phyloP scores from a whole-genome alignment of 2,329 filamentous ascomycete species.

The Talaromyces sp. region DNA sequence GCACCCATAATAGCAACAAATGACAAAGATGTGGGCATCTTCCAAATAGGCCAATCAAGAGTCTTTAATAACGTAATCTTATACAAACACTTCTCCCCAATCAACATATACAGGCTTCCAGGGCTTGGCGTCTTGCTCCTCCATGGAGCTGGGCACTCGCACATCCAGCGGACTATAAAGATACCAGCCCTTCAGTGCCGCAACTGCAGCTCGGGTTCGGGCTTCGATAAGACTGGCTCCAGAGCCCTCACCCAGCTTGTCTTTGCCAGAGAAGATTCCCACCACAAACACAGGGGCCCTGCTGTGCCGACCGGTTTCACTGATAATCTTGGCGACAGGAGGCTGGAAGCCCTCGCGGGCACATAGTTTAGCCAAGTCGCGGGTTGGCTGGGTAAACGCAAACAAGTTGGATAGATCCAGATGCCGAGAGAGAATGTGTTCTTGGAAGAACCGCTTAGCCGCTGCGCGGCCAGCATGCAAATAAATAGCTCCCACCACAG shows the following conservation, averaged over 20 bases:
- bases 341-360: slow-evolving; percentile 81
- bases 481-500: slow-evolving; percentile 79
- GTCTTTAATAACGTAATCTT: slow-evolving; percentile 15
- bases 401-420: slow-evolving; percentile 75
- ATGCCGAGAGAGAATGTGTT: slow-evolving; percentile 76
- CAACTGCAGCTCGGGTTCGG: slow-evolving; percentile 72
- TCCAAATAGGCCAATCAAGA: slow-evolving; percentile 11
- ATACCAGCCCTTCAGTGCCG: slow-evolving; percentile 90
- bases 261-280: slow-evolving; percentile 83
- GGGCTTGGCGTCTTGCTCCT: slow-evolving; percentile 54
- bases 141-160: slow-evolving; percentile 64
- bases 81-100: slow-evolving; percentile 62
- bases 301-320: slow-evolving; percentile 81
- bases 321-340: slow-evolving; percentile 80
- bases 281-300: slow-evolving; percentile 88
- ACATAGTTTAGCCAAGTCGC: slow-evolving; percentile 78
- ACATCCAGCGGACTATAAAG: slow-evolving; percentile 75
- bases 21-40: slow-evolving; percentile 8
- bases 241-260: slow-evolving; percentile 88
- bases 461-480: slow-evolving; percentile 72
- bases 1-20: slow-evolving; percentile 7
- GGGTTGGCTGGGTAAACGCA: slow-evolving; percentile 74
- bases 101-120: slow-evolving; percentile 67
- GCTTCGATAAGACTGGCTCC: slow-evolving; percentile 74
- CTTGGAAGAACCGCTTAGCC: slow-evolving; percentile 75